Base-by-base conservation (phyloP, 2,329 filamentous ascomycete species). In the Colletotrichum tropicicola region DNA sequence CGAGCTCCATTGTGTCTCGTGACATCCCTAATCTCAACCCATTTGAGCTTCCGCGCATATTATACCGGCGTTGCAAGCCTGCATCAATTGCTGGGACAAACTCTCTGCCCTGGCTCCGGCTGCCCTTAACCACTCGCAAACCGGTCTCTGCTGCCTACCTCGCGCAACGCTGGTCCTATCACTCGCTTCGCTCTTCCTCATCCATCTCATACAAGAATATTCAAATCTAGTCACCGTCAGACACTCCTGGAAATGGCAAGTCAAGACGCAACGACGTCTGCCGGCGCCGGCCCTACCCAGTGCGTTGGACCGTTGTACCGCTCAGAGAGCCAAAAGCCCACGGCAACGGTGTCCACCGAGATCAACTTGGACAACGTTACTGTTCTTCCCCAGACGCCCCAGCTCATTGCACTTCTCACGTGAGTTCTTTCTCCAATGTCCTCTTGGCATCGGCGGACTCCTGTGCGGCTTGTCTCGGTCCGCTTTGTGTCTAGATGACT, bases 391-490 rank as follows among this genome's bases (percentile, higher is more conserved):
- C 96, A 98, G 81, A 98, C 96, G 10, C 94, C 96, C 51, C 96
- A 99, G 83, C 87, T 99, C 70, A 99, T 99, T 81, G 94, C 96
- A 69, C 87, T 99, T 70, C 87, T 99, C 80, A 98, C 96, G 96
- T 98, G 89, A 85, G 94, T 73, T 68, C 70, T 70, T 59, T 54
- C 61, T 30, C 32, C 32, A 13, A 13, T 15, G 12, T 15, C 9
- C 32, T n/a, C n/a, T 13, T n/a, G n/a, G n/a, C n/a, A n/a, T n/a
- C n/a, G n/a, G n/a, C n/a, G n/a, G n/a, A n/a, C n/a, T n/a, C n/a
- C n/a, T n/a, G n/a, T n/a, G n/a, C n/a, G n/a, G n/a, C n/a, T n/a
- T n/a, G n/a, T n/a, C n/a, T n/a, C n/a, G n/a, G n/a, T n/a, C n/a
- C n/a, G n/a, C n/a, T n/a, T n/a, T n/a, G n/a, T n/a, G n/a, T n/a